Base-by-base conservation (phyloP, 2,329 filamentous ascomycete genomes). In the Spiromastix sp. region DNA sequence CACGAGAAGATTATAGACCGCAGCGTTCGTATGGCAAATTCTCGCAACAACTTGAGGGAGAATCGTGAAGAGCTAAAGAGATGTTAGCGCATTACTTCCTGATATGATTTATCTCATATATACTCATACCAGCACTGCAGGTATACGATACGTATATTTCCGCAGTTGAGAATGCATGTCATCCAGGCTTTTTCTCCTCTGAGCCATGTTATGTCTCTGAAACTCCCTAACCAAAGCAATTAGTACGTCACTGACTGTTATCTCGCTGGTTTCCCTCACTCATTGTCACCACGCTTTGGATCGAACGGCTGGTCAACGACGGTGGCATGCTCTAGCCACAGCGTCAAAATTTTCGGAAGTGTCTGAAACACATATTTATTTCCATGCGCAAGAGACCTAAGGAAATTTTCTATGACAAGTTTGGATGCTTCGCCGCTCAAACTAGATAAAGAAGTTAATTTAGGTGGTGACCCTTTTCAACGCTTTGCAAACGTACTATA, bases 281-380 rank as follows among this genome's bases (percentile, higher is more conserved):
- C 56, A 34, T 61, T 60, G 28, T 63, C 61, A 17, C 66, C 66
- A 37, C 64, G 58, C 43, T 67, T 68, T 2, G 64, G 55, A 47
- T 73, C 70, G 38, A 71, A 54, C 17, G 64, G 61, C 47, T 77
- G 74, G 50, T 82, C 74, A 22, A 85, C 68, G 40, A 83, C 77
- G 24, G 81, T 79, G 4, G 85, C 89, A 42, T 98, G 72, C 49
- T 95, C 89, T 24, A 98, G 68, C 89, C 93, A 99, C 2, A 98
- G 68, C 0, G 91, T 98, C 26, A 99, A 63, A 30, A 95, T 71
- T 42, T 93, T 83, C 0, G 91, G 93, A 21, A 98, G 67, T 0
- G 87, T 95, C 57, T 96, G 87, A 50, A 94, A 93, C 28, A 95
- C 75, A 57, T 96, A 95, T 60, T 96, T 98, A 30, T 85, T 91